Conservation (phyloP, 257 asterid species). For the Solanum rostratum region DNA sequence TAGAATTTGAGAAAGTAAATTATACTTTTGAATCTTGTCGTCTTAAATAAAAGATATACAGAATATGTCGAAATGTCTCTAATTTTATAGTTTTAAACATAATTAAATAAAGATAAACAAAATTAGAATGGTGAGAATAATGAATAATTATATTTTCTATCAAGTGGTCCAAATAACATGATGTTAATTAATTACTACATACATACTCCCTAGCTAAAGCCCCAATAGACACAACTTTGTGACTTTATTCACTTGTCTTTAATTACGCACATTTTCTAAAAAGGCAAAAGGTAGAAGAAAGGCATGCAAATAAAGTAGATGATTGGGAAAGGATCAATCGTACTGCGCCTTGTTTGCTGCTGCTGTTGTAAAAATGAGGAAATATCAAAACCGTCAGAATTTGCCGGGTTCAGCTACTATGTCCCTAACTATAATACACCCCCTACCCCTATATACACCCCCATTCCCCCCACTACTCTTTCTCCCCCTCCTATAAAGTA, state of each 20-base stretch:
- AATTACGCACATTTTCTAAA: not conserved
- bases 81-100: too few relatives aligned
- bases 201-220: too few relatives aligned
- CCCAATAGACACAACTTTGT: not conserved
- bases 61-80: too few relatives aligned
- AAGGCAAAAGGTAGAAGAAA: not conserved
- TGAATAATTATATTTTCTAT: not conserved
- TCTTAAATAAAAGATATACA: too few relatives aligned
- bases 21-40: too few relatives aligned
- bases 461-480: not conserved
- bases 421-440: not conserved
- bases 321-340: not conserved
- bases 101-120: too few relatives aligned
- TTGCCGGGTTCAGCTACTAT: constrained; percentile 9
- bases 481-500: not conserved
- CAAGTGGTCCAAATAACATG: not conserved
- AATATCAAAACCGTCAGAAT: constrained; percentile 17
- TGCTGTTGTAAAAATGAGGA: constrained; percentile 1
- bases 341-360: not conserved
- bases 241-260: not conserved
- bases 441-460: not conserved
- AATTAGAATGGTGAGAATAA: too few relatives aligned
- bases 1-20: too few relatives aligned
- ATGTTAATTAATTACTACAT: not conserved
- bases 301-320: constrained; percentile 1